These are phyloP conservation scores for Boechera divaricarpa DNA, from an alignment of 345 rosid species.

Conservation along the genomic window DNA sequence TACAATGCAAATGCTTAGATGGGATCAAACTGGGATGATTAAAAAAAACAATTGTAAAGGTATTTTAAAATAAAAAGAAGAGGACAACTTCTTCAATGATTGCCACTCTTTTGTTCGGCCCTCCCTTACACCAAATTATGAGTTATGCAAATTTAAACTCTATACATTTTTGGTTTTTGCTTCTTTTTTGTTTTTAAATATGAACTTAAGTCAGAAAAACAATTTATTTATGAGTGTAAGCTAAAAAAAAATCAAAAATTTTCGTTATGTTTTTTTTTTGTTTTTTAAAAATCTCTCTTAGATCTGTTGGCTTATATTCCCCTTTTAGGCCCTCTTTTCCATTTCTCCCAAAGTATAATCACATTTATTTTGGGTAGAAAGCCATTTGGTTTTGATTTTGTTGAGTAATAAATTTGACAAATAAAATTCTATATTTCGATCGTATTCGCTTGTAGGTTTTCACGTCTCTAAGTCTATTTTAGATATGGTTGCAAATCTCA, in stretches of 20 bases:
- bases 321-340: not conserved
- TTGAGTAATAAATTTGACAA: not conserved
- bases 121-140: conserved; percentile 27
- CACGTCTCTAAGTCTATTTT: too few species aligned
- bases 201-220: not conserved
- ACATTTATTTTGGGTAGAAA: not conserved
- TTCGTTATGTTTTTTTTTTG: not conserved
- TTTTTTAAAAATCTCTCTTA: not conserved
- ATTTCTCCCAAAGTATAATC: not conserved
- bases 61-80: conserved; percentile 15
- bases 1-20: conserved; percentile 15
- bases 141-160: conserved; percentile 8
- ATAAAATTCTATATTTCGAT: too few species aligned
- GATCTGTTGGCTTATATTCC: not conserved
- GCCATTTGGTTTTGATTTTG: not conserved
- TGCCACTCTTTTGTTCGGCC: conserved; percentile 52
- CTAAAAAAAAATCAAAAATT: not conserved
- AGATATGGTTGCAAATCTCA: not conserved
- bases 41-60: not conserved
- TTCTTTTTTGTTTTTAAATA: not conserved
- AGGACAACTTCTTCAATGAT: conserved; percentile 61
- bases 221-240: not conserved
- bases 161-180: not conserved
- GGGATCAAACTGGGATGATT: not conserved
- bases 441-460: too few species aligned